A percentile compares a stretch with the other conserved stretches of the same genome.
phyloP scores from a whole-genome alignment of 257 asterid genomes.

The Solanum etuberosum region DNA sequence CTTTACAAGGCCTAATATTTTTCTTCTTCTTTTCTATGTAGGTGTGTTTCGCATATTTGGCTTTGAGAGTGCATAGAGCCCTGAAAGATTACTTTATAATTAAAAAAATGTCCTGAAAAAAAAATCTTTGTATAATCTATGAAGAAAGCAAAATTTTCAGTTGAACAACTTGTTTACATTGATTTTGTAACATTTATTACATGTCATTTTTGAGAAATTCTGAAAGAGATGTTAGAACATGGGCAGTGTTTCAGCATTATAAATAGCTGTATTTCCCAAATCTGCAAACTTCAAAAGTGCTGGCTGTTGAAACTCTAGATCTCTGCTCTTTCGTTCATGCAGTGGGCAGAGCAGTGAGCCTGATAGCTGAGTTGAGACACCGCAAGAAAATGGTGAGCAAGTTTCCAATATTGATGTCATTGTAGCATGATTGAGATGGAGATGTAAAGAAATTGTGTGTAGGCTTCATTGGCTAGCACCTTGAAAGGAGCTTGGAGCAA shows the following conservation, averaged over 20 bases:
- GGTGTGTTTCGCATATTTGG: slow-evolving; percentile 91
- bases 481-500: background rate
- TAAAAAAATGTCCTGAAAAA: background rate
- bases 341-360: background rate
- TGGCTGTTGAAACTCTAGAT: background rate
- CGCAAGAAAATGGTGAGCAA: background rate
- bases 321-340: background rate
- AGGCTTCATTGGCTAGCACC: background rate
- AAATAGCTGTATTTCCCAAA: background rate
- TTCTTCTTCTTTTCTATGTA: slow-evolving; percentile 7
- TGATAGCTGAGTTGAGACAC: background rate
- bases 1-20: background rate
- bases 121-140: background rate
- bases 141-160: background rate
- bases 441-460: background rate
- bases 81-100: background rate
- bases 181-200: background rate
- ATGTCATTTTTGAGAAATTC: background rate
- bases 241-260: background rate
- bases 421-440: background rate
- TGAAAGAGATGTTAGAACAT: background rate
- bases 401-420: background rate
- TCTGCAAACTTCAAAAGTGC: background rate
- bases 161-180: background rate
- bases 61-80: slow-evolving; percentile 51